Percentiles rank a stretch among this genome's conserved stretches.
phyloP scores from a whole-genome alignment of 495 filamentous ascomycete genomes.

The Penicillium paradoxum region DNA sequence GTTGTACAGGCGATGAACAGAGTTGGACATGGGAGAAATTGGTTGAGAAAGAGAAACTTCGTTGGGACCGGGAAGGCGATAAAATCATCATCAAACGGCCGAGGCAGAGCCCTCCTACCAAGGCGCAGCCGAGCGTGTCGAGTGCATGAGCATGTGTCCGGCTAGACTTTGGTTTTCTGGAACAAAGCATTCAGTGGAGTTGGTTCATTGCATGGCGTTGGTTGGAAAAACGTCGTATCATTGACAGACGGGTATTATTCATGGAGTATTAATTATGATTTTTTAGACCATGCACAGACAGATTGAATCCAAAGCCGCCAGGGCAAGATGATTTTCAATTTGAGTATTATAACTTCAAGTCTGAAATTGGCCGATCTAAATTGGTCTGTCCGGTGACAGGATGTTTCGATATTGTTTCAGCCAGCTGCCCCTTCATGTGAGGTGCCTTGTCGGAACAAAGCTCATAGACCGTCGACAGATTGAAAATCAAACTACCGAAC shows the following conservation, averaged over 20 bases:
- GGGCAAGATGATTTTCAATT: conserved; percentile 6
- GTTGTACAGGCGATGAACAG: conserved; percentile 56
- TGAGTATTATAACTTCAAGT: conserved; percentile 67
- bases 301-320: conserved; percentile 12
- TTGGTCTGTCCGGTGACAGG: conserved; percentile 43
- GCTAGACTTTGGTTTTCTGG: background rate
- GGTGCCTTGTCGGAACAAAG: conserved; percentile 75
- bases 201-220: conserved; percentile 7
- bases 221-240: conserved; percentile 10
- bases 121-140: conserved; percentile 17
- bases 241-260: conserved; percentile 12
- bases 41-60: conserved; percentile 58
- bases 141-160: conserved; percentile 4
- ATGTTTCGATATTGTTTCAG: conserved; percentile 60
- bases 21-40: conserved; percentile 69
- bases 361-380: conserved; percentile 64
- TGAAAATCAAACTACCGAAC: conserved; percentile 78
- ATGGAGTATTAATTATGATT: conserved; percentile 2
- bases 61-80: conserved; percentile 70
- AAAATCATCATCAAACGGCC: conserved; percentile 66
- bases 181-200: conserved; percentile 14
- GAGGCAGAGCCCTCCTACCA: conserved; percentile 30
- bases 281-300: conserved; percentile 10
- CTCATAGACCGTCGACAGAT: conserved; percentile 87
- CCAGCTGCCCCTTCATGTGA: conserved; percentile 61